Conservation (phyloP, 768 basidiomycete genomes). For the Collybiopsis confluens region DNA sequence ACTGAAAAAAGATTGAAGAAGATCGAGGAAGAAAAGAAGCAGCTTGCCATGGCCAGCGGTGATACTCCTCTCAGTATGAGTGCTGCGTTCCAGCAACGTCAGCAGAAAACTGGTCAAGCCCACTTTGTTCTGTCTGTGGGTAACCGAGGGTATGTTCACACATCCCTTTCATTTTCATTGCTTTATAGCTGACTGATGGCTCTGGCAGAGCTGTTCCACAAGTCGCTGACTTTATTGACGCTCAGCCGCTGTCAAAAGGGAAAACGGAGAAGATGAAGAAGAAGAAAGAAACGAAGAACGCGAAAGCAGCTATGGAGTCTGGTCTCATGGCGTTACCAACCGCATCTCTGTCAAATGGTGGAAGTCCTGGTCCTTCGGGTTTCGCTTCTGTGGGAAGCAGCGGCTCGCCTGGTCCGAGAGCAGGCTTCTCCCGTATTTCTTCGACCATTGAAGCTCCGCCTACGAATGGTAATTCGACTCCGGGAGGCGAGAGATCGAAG, state of each 20-base stretch:
- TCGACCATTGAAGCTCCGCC: slow-evolving; percentile 51
- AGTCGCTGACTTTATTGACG: slow-evolving; percentile 73
- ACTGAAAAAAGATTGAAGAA: slow-evolving; percentile 94
- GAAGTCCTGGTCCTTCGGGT: slow-evolving; percentile 41
- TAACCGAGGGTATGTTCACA: slow-evolving; percentile 84
- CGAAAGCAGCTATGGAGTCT: slow-evolving; percentile 40
- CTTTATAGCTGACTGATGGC: too few species aligned
- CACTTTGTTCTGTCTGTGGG: slow-evolving; percentile 95
- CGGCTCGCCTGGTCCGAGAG: slow-evolving; percentile 15
- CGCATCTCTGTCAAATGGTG: slow-evolving; percentile 36
- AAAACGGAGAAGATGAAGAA: slow-evolving; percentile 81
- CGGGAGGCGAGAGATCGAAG: slow-evolving; percentile 59
- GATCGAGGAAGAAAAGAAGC: slow-evolving; percentile 96
- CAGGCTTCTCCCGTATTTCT: slow-evolving; percentile 47
- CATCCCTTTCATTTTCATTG: too few species aligned
- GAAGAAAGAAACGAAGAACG: slow-evolving; percentile 68
- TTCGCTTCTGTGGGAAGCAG: slow-evolving; percentile 20
- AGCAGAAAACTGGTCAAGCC: slow-evolving; percentile 92
- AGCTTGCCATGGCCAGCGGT: slow-evolving; percentile 88
- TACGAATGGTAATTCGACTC: slow-evolving; percentile 52
- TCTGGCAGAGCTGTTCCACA: slow-evolving; percentile 77
- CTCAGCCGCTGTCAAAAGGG: slow-evolving; percentile 76
- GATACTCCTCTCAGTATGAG: slow-evolving; percentile 97
- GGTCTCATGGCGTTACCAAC: slow-evolving; percentile 77
- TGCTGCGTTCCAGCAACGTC: slow-evolving; percentile 86